Evolutionary conservation across 768 basidiomycete genomes (phyloP), one percentile per base, ranked within the genome.

Genomic region (Collybia sp.): DNA sequence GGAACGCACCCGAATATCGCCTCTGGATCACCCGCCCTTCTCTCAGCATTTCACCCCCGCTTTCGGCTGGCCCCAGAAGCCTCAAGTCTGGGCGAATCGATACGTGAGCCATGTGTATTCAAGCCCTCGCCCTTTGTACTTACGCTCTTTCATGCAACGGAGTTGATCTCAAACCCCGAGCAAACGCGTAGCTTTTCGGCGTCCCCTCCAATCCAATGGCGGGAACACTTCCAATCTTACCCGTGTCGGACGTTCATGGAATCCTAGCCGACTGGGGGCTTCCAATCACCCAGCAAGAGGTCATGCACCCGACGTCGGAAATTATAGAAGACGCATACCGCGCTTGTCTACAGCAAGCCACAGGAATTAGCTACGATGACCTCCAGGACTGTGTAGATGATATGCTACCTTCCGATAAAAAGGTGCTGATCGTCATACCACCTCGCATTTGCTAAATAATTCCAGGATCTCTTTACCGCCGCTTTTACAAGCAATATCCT

Each of bases 311-410:
- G 1, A 78, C 78, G 1, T 56, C 80, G 0, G 85, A 89, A 36
- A 87, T 88, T 52, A 85, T 90, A 20, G 73, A 82, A 31, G 70
- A 67, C 43, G 76, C 89, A n/a, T 91, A 85, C 64, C 72, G 69
- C 47, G 79, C 82, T 9, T 87, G 87, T 58, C 73, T 92, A 34
- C 75, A 83, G 35, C 83, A 86, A 55, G 79, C 88, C 47, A 83
- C 83, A 6, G 75, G 76, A 43, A 69, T 92, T 44, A 72, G 71
- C 25, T 72, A 76, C 30, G 80, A 83, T 8, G 62, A 66, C 20
- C 72, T 92, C 5, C 73, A 77, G 47, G 74, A 78, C 2, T 76
- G 87, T 0, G 71, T 78, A 0, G 76, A 84, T 49, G 70, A 68
- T 30, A 72, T 79, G 0, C 60, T 90, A 31, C 64, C 75, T 10